Conservation (phyloP, 202 grass and related monocot species). For the Schoenoplectus tabernaemontani region DNA sequence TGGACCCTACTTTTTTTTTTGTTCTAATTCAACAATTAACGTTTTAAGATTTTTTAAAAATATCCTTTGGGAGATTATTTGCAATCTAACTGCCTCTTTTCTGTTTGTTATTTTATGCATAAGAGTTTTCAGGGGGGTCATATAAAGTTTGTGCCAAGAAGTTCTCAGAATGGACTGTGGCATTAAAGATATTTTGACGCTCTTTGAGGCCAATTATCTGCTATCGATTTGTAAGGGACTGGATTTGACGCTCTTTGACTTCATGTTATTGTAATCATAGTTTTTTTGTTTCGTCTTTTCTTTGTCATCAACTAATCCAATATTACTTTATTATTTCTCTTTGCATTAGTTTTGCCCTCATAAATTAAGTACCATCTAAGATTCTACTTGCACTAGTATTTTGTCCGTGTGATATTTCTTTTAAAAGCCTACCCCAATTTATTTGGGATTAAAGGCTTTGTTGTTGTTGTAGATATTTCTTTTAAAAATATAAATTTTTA, state of each 20-base stretch:
- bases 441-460: no score
- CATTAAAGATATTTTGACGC: not conserved
- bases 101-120: not conserved
- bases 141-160: not conserved
- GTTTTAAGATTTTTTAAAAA: not conserved
- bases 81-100: slow-evolving; percentile 1
- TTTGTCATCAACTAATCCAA: no score
- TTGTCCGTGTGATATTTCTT: no score
- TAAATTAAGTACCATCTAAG: not conserved
- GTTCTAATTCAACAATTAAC: not conserved
- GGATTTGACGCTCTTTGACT: not conserved
- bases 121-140: not conserved
- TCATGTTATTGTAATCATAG: not conserved
- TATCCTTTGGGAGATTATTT: not conserved
- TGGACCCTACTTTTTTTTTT: not conserved
- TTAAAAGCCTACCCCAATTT: no score
- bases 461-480: no score
- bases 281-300: not conserved
- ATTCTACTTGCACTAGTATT: no score
- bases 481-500: no score
- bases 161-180: not conserved
- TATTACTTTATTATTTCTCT: no score
- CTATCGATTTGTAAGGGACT: slow-evolving; percentile 2
- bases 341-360: not conserved
- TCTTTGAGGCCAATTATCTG: not conserved